phyloP scores from a whole-genome alignment of 345 rosid genomes.

The Gossypium arboreum region DNA sequence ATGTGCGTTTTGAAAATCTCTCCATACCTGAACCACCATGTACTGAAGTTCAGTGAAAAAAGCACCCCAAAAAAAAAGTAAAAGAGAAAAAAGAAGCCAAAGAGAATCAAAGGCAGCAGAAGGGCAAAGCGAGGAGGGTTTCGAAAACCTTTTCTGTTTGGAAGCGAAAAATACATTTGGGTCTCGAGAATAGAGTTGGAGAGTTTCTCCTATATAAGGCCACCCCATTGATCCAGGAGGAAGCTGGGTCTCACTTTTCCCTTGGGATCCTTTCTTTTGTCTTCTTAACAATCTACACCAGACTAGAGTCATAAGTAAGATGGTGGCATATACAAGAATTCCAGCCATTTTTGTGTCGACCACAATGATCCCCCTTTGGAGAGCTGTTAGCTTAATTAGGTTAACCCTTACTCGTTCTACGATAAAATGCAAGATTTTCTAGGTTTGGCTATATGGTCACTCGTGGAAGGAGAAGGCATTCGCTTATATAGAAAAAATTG shows the following conservation, averaged over 20 bases:
- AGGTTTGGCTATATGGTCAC: constrained; percentile 13
- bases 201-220: constrained; percentile 69
- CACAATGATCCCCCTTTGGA: not conserved
- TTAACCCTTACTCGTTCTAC: not conserved
- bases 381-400: not conserved
- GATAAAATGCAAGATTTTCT: not conserved
- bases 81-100: no score
- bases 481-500: constrained; percentile 26
- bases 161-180: constrained; percentile 54
- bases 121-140: not conserved
- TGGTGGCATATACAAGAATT: constrained; percentile 22
- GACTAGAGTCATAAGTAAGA: constrained; percentile 24
- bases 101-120: not conserved
- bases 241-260: constrained; percentile 32
- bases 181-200: constrained; percentile 64
- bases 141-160: constrained; percentile 51
- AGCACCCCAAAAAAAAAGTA: no score
- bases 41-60: not conserved
- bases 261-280: constrained; percentile 13
- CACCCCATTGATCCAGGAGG: constrained; percentile 82
- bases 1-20: constrained; percentile 90
- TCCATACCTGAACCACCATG: constrained; percentile 49
- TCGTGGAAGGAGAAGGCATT: not conserved
- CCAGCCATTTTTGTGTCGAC: constrained; percentile 19
- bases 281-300: constrained; percentile 17